Evolutionary conservation across 2,329 filamentous ascomycete species (phyloP).

Genomic region (Paracamarosporium sp.): DNA sequence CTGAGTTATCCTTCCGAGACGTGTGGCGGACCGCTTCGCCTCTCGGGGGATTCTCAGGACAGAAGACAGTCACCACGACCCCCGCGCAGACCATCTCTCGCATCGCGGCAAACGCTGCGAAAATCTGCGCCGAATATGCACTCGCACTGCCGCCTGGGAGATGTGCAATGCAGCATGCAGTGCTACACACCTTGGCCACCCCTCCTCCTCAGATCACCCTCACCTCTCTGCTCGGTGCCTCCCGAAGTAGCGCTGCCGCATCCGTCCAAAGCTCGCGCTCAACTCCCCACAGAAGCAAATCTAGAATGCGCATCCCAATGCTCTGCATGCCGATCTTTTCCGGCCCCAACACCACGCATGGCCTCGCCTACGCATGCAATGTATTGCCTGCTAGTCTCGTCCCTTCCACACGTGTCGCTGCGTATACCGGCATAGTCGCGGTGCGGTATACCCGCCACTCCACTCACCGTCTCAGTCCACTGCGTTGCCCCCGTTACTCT

Average conservation of each 20-base stretch:
- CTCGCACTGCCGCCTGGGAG: background rate
- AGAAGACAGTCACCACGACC: too few relatives aligned
- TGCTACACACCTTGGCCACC: constrained; percentile 3
- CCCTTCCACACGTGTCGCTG: background rate
- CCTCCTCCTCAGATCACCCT: background rate
- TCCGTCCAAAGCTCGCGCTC: background rate
- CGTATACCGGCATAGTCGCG: too few relatives aligned
- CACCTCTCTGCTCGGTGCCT: background rate
- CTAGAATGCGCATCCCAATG: background rate
- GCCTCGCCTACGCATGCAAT: background rate
- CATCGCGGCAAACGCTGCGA: background rate
- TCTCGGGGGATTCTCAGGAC: too few relatives aligned
- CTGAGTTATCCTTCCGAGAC: too few relatives aligned
- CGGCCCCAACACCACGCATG: background rate
- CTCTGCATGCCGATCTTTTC: constrained; percentile 2
- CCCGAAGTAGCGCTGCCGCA: background rate
- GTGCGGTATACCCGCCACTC: background rate
- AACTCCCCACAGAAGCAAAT: background rate
- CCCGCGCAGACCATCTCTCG: background rate
- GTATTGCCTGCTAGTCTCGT: background rate
- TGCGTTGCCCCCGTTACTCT: background rate
- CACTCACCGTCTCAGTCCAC: background rate
- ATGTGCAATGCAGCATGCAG: constrained; percentile 5
- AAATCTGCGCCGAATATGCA: background rate
- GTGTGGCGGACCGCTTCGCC: background rate